These are phyloP conservation scores for Psilocybe cubensis DNA, from an alignment of 768 basidiomycete genomes.

Conservation along the genomic window DNA sequence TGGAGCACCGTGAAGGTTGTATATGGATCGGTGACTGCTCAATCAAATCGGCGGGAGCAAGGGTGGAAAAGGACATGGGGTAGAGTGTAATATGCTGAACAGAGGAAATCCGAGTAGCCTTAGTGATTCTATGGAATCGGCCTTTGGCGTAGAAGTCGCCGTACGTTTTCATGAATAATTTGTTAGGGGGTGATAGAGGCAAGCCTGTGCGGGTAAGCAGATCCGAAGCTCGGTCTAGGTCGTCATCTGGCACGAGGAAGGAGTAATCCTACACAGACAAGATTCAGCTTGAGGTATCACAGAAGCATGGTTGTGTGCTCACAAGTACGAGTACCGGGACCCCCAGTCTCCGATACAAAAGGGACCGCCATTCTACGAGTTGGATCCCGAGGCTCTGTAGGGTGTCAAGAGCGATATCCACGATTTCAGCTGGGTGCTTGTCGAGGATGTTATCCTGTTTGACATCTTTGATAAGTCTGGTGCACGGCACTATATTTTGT, in stretches of 20 bases:
- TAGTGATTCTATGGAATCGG: slow-evolving; percentile 24
- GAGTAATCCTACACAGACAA: slow-evolving; percentile 23
- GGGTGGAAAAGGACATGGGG: slow-evolving; percentile 28
- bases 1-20: slow-evolving; percentile 15
- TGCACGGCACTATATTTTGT: not conserved
- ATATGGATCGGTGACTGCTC: slow-evolving; percentile 17
- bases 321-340: slow-evolving; percentile 28
- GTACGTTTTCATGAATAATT: slow-evolving; percentile 16
- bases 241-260: slow-evolving; percentile 27
- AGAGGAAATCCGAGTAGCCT: slow-evolving; percentile 10
- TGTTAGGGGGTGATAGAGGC: slow-evolving; percentile 22
- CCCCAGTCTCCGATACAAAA: slow-evolving; percentile 28
- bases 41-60: slow-evolving; percentile 24
- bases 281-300: not conserved
- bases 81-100: slow-evolving; percentile 25
- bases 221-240: slow-evolving; percentile 22
- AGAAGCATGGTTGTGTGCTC: slow-evolving; percentile 6
- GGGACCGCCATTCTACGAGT: slow-evolving; percentile 29
- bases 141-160: slow-evolving; percentile 28
- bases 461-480: not conserved
- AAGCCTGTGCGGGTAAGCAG: slow-evolving; percentile 25
- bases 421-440: slow-evolving; percentile 21
- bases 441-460: slow-evolving; percentile 14
- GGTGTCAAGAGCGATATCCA: slow-evolving; percentile 27
- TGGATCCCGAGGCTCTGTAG: slow-evolving; percentile 23